phyloP scores from a whole-genome alignment of 2,329 filamentous ascomycete genomes.

The Gyromitra esculenta region DNA sequence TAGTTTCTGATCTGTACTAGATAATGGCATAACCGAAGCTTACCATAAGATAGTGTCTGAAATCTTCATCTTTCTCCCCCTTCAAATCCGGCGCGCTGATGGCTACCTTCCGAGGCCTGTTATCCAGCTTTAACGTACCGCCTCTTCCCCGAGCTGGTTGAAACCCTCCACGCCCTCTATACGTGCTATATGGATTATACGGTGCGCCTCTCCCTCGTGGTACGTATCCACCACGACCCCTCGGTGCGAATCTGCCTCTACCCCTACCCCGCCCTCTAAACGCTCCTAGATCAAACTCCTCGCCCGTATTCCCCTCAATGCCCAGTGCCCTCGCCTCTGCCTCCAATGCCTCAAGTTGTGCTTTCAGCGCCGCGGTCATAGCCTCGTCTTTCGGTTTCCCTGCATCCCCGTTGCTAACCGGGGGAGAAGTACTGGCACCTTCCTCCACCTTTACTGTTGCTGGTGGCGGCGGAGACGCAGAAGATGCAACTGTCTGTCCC shows the following conservation, averaged over 20 bases:
- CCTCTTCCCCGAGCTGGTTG: conserved; percentile 59
- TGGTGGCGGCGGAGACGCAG: conserved; percentile 32
- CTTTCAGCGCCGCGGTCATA: conserved; percentile 73
- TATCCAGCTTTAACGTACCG: conserved; percentile 74
- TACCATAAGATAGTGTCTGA: conserved; percentile 77
- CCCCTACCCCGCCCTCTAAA: conserved; percentile 62
- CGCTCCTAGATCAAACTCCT: conserved; percentile 61
- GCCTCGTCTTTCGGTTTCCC: conserved; percentile 57
- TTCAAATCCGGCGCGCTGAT: conserved; percentile 73
- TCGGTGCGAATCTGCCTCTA: conserved; percentile 60
- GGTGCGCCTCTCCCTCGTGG: conserved; percentile 61
- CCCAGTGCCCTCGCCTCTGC: conserved; percentile 76
- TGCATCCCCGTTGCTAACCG: conserved; percentile 27
- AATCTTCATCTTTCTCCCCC: conserved; percentile 72
- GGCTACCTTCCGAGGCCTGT: conserved; percentile 75
- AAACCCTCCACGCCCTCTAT: conserved; percentile 56
- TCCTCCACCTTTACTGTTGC: conserved; percentile 29
- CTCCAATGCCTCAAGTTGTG: conserved; percentile 76
- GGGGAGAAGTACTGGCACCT: conserved; percentile 27
- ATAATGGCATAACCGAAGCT: conserved; percentile 58
- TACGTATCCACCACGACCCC: conserved; percentile 59
- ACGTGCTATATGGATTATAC: conserved; percentile 57
- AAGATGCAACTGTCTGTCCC: conserved; percentile 48
- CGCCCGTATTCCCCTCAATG: conserved; percentile 68
- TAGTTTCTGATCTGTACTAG: conserved; percentile 3